Evolutionary conservation across 139 green algal species (phyloP).

Genomic region (Nannochloris sp.): DNA sequence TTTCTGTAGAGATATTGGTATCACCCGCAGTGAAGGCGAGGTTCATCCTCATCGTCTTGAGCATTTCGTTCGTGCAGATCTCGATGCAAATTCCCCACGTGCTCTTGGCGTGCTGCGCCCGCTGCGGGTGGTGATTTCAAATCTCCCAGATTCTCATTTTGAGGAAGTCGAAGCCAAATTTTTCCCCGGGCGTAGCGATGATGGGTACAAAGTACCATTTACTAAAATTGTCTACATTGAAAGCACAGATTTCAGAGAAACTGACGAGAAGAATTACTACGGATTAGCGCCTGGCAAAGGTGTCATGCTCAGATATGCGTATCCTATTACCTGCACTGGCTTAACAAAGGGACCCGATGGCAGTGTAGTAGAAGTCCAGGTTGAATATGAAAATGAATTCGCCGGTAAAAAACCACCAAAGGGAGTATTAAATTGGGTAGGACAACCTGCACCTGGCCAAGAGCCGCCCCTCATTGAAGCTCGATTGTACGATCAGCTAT

Average conservation of each 20-base stretch:
- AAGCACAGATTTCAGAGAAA: constrained; percentile 81
- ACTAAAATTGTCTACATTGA: constrained; percentile 92
- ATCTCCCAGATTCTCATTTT: constrained; percentile 58
- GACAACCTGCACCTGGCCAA: constrained; percentile 56
- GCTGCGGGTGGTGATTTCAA: constrained; percentile 77
- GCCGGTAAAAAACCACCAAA: constrained; percentile 75
- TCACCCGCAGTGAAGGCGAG: constrained; percentile 80
- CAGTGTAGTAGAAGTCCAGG: constrained; percentile 60
- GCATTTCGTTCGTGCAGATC: constrained; percentile 64
- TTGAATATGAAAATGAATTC: constrained; percentile 39
- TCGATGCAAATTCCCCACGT: constrained; percentile 54
- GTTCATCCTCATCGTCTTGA: constrained; percentile 87
- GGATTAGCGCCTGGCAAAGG: constrained; percentile 89
- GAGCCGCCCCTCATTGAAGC: constrained; percentile 57
- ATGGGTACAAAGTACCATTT: constrained; percentile 63
- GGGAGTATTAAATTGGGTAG: constrained; percentile 96
- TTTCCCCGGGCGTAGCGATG: constrained; percentile 56
- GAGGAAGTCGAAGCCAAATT: constrained; percentile 59
- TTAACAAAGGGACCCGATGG: constrained; percentile 36
- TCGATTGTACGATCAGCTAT: constrained; percentile 86
- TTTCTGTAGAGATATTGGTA: constrained; percentile 86
- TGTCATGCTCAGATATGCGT: constrained; percentile 92
- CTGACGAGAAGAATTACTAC: constrained; percentile 89
- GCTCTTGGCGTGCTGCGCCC: constrained; percentile 84
- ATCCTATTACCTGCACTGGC: constrained; percentile 71